A percentile compares a stretch with the other conserved stretches of the same genome.
phyloP scores from a whole-genome alignment of 1,139 yeast genomes.

The Lodderomyces theae region DNA sequence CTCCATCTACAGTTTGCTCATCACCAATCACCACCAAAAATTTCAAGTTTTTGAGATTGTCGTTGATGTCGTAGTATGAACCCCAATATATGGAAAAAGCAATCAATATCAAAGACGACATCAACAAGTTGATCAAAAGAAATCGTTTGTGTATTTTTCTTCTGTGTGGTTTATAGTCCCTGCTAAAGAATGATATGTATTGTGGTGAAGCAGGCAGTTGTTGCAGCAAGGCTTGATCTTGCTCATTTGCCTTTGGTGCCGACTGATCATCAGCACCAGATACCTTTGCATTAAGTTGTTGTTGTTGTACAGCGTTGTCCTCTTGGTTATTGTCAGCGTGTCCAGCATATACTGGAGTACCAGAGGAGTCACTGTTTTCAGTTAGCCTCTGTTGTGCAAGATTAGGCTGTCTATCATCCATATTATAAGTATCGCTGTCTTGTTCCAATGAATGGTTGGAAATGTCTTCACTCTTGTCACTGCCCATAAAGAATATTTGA shows the following conservation, averaged over 20 bases:
- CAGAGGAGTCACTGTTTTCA: not conserved
- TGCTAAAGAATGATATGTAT: slow-evolving; percentile 5
- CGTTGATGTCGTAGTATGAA: slow-evolving; percentile 30
- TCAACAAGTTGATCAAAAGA: slow-evolving; percentile 19
- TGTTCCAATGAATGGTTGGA: not conserved
- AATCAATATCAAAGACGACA: slow-evolving; percentile 30
- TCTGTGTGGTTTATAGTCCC: slow-evolving; percentile 21
- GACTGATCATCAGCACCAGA: too few species aligned
- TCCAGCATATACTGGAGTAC: not conserved
- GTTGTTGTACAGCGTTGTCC: too few species aligned
- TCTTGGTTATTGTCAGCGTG: not conserved
- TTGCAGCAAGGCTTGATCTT: not conserved
- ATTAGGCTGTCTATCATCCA: not conserved
- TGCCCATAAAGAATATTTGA: too few species aligned
- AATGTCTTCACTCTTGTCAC: not conserved
- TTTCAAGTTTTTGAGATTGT: slow-evolving; percentile 29
- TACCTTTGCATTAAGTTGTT: too few species aligned
- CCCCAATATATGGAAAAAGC: slow-evolving; percentile 46
- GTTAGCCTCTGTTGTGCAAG: not conserved
- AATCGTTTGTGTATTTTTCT: slow-evolving; percentile 17
- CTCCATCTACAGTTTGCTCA: slow-evolving; percentile 24
- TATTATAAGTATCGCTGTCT: not conserved
- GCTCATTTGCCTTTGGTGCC: not conserved
- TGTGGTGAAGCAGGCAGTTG: not conserved
- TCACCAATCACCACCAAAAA: slow-evolving; percentile 45